These are phyloP conservation scores for Chrysoporthe puriensis DNA, from an alignment of 2,329 filamentous ascomycete species.

Conservation along the genomic window DNA sequence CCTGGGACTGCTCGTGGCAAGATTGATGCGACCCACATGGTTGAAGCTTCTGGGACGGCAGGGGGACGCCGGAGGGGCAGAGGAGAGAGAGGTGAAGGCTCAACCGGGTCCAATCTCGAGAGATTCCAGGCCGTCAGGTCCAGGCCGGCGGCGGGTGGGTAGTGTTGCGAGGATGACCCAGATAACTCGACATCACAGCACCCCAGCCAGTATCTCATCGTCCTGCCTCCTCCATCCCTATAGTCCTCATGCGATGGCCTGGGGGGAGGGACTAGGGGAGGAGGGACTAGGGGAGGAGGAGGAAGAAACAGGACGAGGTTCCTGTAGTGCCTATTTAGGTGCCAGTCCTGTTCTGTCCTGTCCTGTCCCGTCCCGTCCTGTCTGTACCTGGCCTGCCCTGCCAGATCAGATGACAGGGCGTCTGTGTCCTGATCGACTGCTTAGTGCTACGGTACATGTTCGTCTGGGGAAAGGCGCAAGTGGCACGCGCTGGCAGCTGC, in stretches of 20 bases:
- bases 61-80: background rate
- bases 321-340: background rate
- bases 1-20: background rate
- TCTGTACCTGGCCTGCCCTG: background rate
- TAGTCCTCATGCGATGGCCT: too few relatives aligned
- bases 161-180: too few relatives aligned
- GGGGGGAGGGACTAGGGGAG: too few relatives aligned
- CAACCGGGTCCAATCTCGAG: background rate
- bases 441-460: background rate
- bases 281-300: too few relatives aligned
- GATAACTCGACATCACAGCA: too few relatives aligned
- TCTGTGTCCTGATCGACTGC: too few relatives aligned
- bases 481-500: slow-evolving; percentile 5
- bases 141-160: too few relatives aligned
- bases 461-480: slow-evolving; percentile 8
- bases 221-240: too few relatives aligned
- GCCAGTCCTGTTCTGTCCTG: background rate
- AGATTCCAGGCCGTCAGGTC: background rate
- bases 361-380: background rate
- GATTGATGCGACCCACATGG: background rate
- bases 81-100: background rate
- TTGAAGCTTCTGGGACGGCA: background rate
- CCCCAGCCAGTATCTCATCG: too few relatives aligned
- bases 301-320: too few relatives aligned
- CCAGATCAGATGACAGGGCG: background rate